Base-by-base conservation (phyloP, 768 basidiomycete genomes). In the Agaricus subrufescens region DNA sequence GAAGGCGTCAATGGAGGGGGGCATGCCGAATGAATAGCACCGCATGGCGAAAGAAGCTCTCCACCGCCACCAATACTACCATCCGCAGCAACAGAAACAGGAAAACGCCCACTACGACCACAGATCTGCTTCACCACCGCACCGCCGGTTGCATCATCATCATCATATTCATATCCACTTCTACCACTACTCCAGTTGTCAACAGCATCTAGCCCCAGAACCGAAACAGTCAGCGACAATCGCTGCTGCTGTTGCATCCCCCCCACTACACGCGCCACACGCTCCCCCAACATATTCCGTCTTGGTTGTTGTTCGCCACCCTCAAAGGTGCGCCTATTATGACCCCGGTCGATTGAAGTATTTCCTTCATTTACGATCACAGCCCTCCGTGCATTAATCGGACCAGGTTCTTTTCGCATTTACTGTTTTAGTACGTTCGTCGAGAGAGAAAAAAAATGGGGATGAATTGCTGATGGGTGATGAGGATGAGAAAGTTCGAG, bases 371-470 rank as follows among this genome's bases (percentile, higher is more conserved):
- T 52, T 26, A 52, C 51, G 3, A 54, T 54, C 53, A 19, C 53
- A 40, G 46, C 46, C 19, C 47, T 54, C 53, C 45, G 53, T 40
- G 26, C 46, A 19, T 46, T 48, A 26, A 54, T 54, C 46, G 45
- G 53, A 29, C 53, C 53, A 15, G 38, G 53, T 14, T 54, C 53
- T 30, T 54, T 54, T 39, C 53, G 53, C 53, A 54, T 54, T 25
- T 38, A 14, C 42, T 12, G 3, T 11, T 34, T 23, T 27, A 3
- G 37, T 30, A 43, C 23, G 27, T 46, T 11, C 12, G 7, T 34
- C 25, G 52, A 12, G 12, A 46, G n/a, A 12, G 6, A 25, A 25
- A 46, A 26, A 25, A 6, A 23, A 25, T 23, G 45, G 12, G 9
- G 23, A 46, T 26, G 45, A 46, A 19, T 19, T 19, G 19, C 19